phyloP scores from a whole-genome alignment of 2,329 filamentous ascomycete genomes.

The Botrytis paeoniae region DNA sequence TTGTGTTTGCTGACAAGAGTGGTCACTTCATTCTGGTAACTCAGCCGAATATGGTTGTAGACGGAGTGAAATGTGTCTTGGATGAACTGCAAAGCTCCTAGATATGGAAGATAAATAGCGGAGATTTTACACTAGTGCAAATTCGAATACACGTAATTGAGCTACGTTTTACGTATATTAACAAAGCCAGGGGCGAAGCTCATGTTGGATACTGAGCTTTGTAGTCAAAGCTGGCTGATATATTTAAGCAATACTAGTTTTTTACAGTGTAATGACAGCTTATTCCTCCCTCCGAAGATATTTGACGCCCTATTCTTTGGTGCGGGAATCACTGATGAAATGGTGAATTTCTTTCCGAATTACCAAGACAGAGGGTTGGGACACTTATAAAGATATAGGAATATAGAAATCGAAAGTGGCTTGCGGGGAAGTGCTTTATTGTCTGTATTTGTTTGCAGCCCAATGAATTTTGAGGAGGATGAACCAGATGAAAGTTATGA shows the following conservation, averaged over 20 bases:
- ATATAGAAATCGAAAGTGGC: neutral
- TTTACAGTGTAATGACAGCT: neutral
- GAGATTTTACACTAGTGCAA: neutral
- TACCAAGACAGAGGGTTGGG: too few species aligned
- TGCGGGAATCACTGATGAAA: neutral
- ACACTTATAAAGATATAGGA: too few species aligned
- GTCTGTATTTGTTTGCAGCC: too few species aligned
- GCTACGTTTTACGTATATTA: neutral
- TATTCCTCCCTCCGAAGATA: too few species aligned
- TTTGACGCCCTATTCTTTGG: neutral
- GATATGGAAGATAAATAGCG: neutral
- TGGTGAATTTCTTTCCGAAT: neutral
- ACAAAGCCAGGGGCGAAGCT: neutral
- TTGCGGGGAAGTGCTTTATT: neutral
- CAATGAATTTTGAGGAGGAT: too few species aligned
- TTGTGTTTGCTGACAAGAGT: slow-evolving; percentile 37
- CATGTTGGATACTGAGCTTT: neutral
- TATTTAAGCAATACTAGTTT: neutral
- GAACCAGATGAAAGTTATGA: too few species aligned
- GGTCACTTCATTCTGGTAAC: slow-evolving; percentile 40
- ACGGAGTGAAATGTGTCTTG: slow-evolving; percentile 33
- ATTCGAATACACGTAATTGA: neutral
- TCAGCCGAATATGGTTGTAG: slow-evolving; percentile 39
- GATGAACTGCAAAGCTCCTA: neutral
- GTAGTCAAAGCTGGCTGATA: neutral